Evolutionary conservation across 2,329 filamentous ascomycete genomes (phyloP), one percentile per base, ranked within the genome.

Genomic region (Trichoderma koningiopsis): DNA sequence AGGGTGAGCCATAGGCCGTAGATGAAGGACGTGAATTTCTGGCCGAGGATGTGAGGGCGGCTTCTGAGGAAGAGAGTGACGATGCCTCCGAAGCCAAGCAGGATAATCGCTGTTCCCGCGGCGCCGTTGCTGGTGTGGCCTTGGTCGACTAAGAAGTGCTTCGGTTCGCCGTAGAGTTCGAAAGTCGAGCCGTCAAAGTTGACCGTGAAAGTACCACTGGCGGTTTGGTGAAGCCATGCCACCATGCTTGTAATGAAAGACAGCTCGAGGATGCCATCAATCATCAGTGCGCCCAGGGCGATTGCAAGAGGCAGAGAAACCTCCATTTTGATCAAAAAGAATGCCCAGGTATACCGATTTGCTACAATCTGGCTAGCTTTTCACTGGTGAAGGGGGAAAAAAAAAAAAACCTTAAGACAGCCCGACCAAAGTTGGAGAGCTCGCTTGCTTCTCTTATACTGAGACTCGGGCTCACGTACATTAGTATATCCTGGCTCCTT

Each of bases 41-140:
- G 11, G 66, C 72, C 33, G 47, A 57, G 1, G 67, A 66, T 55
- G 11, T 68, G 72, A 0, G 66, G 70, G 27, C 71, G 65, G 6
- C 69, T 72, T 58, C 73, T 71, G 0, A 77, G 71, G 57, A 68
- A 74, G 4, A 77, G 71, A 24, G 69, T 43, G 22, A 77, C 4
- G 19, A 74, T 71, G 13, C 75, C 75, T 13, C 75, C 75, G 0
- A 71, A 67, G n/a, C 75, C 75, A 31, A 77, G 62, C 33, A 75
- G 70, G 24, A 77, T 37, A 4, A 77, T 75, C 19, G 73, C 75
- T 16, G 75, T 77, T 33, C 75, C 75, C 0, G 75, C 73, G 4
- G 75, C 75, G 2, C 75, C 75, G 61, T 77, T 77, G 70, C 72
- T 75, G 19, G 75, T 76, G 47, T 77, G 75, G 0, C 75, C 75